Evolutionary conservation across 2,329 filamentous ascomycete genomes (phyloP), one percentile per base, ranked within the genome.

Genomic region (Diaporthe citriasiana): DNA sequence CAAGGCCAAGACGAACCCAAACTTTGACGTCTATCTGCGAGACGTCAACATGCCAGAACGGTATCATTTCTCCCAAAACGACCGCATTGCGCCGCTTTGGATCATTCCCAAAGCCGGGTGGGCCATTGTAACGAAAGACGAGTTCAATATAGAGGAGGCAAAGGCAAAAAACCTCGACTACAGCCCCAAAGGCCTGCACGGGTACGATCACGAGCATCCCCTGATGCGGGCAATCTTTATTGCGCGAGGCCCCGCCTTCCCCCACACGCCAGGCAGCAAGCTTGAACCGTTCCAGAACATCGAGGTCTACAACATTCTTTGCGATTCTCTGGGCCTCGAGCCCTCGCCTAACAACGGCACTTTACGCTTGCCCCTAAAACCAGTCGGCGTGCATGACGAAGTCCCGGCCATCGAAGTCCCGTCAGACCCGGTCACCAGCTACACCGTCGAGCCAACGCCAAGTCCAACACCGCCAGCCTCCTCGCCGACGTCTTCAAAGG

Each of bases 171-270:
- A 90, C 0, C 82, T 89, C 17, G 86, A 90, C 0, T 99, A 98
- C 80, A 89, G 93, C 77, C 97, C 97, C 0, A 89, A 89, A 38
- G 97, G 97, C 2, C 85, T 99, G 2, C 97, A 99, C 80, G 97
- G 97, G 1, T 99, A 98, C 81, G 97, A 99, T 81, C 93, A 98
- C 79, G 93, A 97, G 79, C 93, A 99, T 81, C 95, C 96, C 0
- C 87, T 99, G 57, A 99, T 99, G 97, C 88, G 97, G 51, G 96
- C 97, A 0, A 97, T 99, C 56, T 99, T 99, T 79, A 88, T 98
- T 65, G 97, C 97, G 1, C 88, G 94, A 51, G 97, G 97, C 0
- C 97, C 97, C 5, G 95, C 96, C 0, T 99, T 99, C 80, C 94
- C 95, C 0, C 95, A 98, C 79, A 85, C 89, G 51, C 91, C 94